Conservation (phyloP, 2,329 filamentous ascomycete genomes). For the Calonectria pseudoturangicola region DNA sequence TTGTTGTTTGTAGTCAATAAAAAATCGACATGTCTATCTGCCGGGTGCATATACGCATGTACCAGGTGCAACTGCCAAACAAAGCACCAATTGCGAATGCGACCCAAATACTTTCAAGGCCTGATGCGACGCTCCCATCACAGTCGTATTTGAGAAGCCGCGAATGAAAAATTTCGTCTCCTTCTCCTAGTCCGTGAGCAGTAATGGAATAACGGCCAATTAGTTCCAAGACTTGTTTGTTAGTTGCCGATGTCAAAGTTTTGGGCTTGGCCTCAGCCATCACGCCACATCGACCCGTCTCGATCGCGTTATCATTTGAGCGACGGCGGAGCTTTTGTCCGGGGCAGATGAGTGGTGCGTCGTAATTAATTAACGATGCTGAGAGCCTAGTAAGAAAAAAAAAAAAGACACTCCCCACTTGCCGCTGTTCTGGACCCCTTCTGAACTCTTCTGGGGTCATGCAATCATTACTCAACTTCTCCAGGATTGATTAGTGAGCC, state of each 20-base stretch:
- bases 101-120: not conserved
- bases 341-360: not conserved
- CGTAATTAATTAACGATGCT: conserved; percentile 16
- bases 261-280: conserved; percentile 16
- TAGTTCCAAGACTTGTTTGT: conserved; percentile 1
- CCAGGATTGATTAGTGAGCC: conserved; percentile 5
- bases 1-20: not conserved
- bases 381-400: not conserved
- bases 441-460: conserved; percentile 24
- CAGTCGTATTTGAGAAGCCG: not conserved
- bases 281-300: conserved; percentile 23
- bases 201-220: not conserved
- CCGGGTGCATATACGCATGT: not conserved
- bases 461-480: conserved; percentile 9
- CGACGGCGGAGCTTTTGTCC: conserved; percentile 1
- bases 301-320: not conserved
- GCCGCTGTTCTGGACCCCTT: conserved; percentile 35
- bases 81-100: not conserved
- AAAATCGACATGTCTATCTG: not conserved
- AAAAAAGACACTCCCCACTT: conserved; percentile 12
- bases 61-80: not conserved
- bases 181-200: conserved; percentile 14
- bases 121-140: not conserved
- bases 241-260: conserved; percentile 20
- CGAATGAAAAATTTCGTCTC: not conserved